Percentiles rank a stretch among this genome's conserved stretches.
Evolutionary conservation across 2,329 filamentous ascomycete genomes (phyloP).

Genomic region (Chlorencoelia australis): DNA sequence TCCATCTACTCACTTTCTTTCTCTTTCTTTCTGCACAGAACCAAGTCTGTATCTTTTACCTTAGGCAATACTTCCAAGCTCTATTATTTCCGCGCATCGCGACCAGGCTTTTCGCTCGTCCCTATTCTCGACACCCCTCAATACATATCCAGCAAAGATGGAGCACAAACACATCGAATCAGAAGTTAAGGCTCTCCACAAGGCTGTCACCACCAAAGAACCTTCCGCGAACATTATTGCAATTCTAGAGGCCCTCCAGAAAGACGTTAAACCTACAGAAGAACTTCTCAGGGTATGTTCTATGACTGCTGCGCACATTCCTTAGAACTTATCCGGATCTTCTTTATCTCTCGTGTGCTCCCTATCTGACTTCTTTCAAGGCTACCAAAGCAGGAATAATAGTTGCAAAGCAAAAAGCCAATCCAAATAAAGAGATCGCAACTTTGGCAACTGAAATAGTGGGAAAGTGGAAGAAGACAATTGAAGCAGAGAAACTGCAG

Average conservation of each 20-base stretch:
- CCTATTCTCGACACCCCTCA: conserved; percentile 4
- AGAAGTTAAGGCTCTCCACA: conserved; percentile 52
- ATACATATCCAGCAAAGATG: conserved; percentile 13
- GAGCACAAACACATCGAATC: conserved; percentile 23
- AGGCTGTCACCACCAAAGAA: conserved; percentile 67
- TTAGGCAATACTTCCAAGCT: too few relatives aligned
- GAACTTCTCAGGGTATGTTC: conserved; percentile 68
- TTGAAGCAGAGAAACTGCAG: conserved; percentile 55
- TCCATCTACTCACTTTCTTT: too few relatives aligned
- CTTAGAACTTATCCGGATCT: conserved; percentile 4
- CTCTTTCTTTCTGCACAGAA: too few relatives aligned
- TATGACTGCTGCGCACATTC: conserved; percentile 15
- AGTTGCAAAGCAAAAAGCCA: conserved; percentile 70
- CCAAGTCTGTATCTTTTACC: too few relatives aligned
- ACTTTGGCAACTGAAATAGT: conserved; percentile 74
- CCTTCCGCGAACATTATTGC: conserved; percentile 60
- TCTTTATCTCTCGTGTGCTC: neutral
- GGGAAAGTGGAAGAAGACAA: conserved; percentile 73
- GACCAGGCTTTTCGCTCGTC: too few relatives aligned
- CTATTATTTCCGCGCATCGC: too few relatives aligned
- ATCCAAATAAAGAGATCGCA: conserved; percentile 72
- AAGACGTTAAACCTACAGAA: conserved; percentile 74
- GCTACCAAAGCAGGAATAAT: conserved; percentile 84
- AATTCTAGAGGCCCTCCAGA: conserved; percentile 69
- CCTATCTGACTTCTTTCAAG: conserved; percentile 30